phyloP scores from a whole-genome alignment of 257 asterid genomes.

The Thymus quinquecostatus region DNA sequence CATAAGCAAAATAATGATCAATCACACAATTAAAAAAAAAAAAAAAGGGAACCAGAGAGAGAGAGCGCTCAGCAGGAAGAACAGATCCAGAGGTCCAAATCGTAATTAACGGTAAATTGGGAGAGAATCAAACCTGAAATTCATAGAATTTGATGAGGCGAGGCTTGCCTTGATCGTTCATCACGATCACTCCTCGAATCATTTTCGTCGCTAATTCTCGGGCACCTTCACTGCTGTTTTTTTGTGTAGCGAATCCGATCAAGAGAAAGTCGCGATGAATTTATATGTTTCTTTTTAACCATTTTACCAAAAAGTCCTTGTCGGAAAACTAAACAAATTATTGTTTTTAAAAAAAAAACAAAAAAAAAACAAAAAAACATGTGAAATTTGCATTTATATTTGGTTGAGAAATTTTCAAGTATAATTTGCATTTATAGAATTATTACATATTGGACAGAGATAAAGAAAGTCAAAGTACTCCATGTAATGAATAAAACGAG shows the following conservation, averaged over 20 bases:
- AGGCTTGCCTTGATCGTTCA: conserved; percentile 95
- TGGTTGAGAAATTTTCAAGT: no score
- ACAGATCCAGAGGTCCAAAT: conserved; percentile 18
- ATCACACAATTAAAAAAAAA: conserved; percentile 2
- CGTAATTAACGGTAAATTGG: not conserved
- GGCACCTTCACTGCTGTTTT: not conserved
- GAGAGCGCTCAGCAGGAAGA: not conserved
- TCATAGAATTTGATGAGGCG: conserved; percentile 89
- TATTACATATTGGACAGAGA: no score
- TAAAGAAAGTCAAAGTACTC: no score
- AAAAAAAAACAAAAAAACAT: no score
- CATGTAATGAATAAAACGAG: no score
- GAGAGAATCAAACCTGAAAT: conserved; percentile 54
- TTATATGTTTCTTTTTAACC: not conserved
- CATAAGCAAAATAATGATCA: conserved; percentile 26
- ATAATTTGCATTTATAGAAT: no score
- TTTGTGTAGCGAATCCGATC: not conserved
- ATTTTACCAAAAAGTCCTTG: no score
- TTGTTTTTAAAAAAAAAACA: no score
- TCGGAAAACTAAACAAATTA: no score
- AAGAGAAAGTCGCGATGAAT: not conserved
- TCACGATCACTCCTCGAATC: conserved; percentile 87
- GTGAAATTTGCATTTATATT: no score
- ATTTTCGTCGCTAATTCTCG: conserved; percentile 38
- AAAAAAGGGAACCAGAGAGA: not conserved